Percentiles rank a stretch among this genome's conserved stretches.
These are phyloP conservation scores for Wallacemonas rigidus DNA, from an alignment of 208 protist genomes.

Conservation along the genomic window DNA sequence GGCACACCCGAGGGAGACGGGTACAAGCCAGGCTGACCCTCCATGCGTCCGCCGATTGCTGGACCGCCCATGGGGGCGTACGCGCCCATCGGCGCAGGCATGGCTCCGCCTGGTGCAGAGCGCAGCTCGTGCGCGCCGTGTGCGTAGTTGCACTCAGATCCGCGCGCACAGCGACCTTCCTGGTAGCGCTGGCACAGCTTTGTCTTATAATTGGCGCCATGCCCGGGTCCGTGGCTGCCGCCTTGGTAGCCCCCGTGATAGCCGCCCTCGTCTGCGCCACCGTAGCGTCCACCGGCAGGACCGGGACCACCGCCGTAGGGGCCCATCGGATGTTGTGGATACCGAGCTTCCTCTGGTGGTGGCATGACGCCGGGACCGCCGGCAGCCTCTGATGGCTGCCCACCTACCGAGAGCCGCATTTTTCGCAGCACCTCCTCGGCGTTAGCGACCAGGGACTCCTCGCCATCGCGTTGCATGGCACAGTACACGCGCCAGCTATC, in stretches of 20 bases:
- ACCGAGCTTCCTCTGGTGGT: background rate
- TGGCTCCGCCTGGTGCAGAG: background rate
- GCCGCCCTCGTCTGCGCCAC: conserved; percentile 11
- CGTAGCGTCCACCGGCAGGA: conserved; percentile 1
- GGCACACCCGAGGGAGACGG: background rate
- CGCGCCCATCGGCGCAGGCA: background rate
- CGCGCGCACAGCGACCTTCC: conserved; percentile 72
- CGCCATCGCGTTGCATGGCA: conserved; percentile 71
- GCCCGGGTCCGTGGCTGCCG: conserved; percentile 12
- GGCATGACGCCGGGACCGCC: conserved; percentile 8
- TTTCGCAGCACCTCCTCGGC: conserved; percentile 63
- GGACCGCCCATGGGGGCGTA: conserved; percentile 3
- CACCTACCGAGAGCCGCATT: conserved; percentile 34
- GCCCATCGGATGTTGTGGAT: background rate
- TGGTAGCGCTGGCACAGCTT: conserved; percentile 69
- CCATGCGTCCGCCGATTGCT: no score
- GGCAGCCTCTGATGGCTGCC: conserved; percentile 16
- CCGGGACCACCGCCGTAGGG: conserved; percentile 1
- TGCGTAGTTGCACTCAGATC: conserved; percentile 80
- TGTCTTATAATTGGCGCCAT: conserved; percentile 60
- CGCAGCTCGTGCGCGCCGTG: conserved; percentile 72
- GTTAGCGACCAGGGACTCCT: conserved; percentile 55
- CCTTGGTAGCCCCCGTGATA: conserved; percentile 5
- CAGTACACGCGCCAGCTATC: conserved; percentile 87
- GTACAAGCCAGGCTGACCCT: conserved; percentile 7